phyloP scores from a whole-genome alignment of 176 grass and related monocot genomes.

The Phoenix roebelenii region DNA sequence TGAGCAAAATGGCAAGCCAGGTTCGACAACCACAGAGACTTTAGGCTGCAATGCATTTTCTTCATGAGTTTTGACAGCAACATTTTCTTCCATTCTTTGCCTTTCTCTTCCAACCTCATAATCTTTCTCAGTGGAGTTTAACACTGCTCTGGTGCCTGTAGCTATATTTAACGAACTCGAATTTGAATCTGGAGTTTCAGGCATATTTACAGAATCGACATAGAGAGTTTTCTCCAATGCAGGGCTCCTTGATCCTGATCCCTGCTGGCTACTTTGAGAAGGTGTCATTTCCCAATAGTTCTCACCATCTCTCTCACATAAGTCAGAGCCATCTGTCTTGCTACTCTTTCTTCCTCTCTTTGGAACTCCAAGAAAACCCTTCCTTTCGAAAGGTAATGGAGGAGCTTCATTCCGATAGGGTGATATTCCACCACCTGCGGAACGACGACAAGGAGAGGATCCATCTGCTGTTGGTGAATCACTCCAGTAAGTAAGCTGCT shows the following conservation, averaged over 20 bases:
- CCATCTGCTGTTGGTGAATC: conserved; percentile 48
- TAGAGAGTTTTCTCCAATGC: conserved; percentile 31
- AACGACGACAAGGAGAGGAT: conserved; percentile 60
- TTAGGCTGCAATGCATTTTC: conserved; percentile 3
- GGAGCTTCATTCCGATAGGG: conserved; percentile 27
- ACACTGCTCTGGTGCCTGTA: conserved; percentile 18
- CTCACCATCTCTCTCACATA: conserved; percentile 32
- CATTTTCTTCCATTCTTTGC: conserved; percentile 13
- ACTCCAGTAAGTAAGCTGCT: conserved; percentile 69
- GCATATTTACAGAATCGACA: conserved; percentile 40
- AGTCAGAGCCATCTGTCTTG: conserved; percentile 36
- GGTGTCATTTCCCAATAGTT: conserved; percentile 31
- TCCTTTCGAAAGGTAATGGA: conserved; percentile 28
- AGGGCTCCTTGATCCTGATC: conserved; percentile 51
- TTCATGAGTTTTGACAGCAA: not conserved
- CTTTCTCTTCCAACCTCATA: conserved; percentile 16
- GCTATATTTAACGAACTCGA: conserved; percentile 13
- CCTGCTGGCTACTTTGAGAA: conserved; percentile 33
- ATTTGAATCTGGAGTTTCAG: conserved; percentile 26
- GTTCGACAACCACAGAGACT: conserved; percentile 7
- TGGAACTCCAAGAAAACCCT: conserved; percentile 20
- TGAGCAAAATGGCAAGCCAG: not conserved
- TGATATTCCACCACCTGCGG: conserved; percentile 25
- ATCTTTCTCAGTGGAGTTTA: conserved; percentile 5
- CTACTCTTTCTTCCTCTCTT: conserved; percentile 35